Base-by-base conservation (phyloP, 306 rosid genomes). In the Echinosophora koreensis region DNA sequence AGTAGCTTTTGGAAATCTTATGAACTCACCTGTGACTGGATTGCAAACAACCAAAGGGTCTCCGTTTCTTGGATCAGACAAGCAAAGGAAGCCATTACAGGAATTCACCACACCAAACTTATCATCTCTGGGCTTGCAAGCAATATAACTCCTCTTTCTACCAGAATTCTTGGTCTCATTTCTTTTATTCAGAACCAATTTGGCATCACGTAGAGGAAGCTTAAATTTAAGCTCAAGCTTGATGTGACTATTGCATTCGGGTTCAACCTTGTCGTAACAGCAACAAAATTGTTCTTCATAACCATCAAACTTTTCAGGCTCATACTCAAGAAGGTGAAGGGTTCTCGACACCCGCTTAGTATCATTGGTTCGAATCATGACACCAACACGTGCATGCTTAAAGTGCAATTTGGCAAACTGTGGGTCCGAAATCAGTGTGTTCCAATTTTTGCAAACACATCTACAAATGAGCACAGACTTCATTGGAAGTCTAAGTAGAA, bases 41-140 rank as follows among this genome's bases (percentile, higher is more conserved):
- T 76, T 84, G 84, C 85, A 80, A 8, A 80, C 73, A 51, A 65
- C 59, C 5, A 59, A 27, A 17, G 79, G 73, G 18, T 66, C 34
- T 6, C 42, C 15, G 0, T 5, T n/a, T 5, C 2, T 1, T 0
- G 57, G 11, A 22, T 60, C 42, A 42, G 46, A 59, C 77, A 84
- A 73, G 67, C 83, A 84, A 66, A 81, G 60, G 3, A 81, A 64
- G 15, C 83, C 83, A 39, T 73, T 81, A 12, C 81, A 81, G 0
- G 81, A 72, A 68, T 80, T 81, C 39, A 73, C 71, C 18, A 67
- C 2, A 0, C 0, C 67, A 9, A 34, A 74, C 41, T 65, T 82
- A 38, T 67, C 50, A 22, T 68, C 57, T 35, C 38, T 39, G 0
- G 56, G 3, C 5, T 35, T n/a, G 35, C 28, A 10, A 14, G 37